Evolutionary conservation across 208 protist species (phyloP).

Genomic region (Leishmania amazonensis): DNA sequence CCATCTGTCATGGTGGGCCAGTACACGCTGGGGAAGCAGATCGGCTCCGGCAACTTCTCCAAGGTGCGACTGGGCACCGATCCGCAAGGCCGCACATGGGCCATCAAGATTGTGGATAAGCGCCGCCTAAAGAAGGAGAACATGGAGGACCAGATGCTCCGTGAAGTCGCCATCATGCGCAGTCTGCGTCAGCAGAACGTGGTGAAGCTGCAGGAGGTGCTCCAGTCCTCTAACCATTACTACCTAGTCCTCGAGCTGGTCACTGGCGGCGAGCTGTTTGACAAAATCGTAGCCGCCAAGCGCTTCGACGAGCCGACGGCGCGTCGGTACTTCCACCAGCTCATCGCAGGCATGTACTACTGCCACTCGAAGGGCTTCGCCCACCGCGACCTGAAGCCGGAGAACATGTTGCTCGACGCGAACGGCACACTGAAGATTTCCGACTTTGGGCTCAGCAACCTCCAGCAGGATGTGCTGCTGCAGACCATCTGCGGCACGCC

Average conservation of each 20-base stretch:
- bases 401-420: slow-evolving; percentile 89
- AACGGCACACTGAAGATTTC: slow-evolving; percentile 89
- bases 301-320: slow-evolving; percentile 87
- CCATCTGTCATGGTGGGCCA: slow-evolving; percentile 52
- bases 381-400: slow-evolving; percentile 92
- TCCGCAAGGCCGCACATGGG: slow-evolving; percentile 63
- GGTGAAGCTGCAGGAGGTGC: slow-evolving; percentile 84
- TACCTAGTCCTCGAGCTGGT: slow-evolving; percentile 93
- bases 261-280: slow-evolving; percentile 94
- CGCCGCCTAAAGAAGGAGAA: slow-evolving; percentile 77
- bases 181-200: slow-evolving; percentile 83
- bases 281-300: slow-evolving; percentile 87
- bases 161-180: slow-evolving; percentile 90
- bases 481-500: slow-evolving; percentile 93
- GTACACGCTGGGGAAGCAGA: slow-evolving; percentile 86
- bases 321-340: slow-evolving; percentile 95
- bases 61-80: slow-evolving; percentile 83
- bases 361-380: slow-evolving; percentile 91
- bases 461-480: slow-evolving; percentile 78
- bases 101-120: slow-evolving; percentile 94
- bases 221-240: slow-evolving; percentile 88
- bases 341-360: slow-evolving; percentile 95
- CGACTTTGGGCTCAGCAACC: slow-evolving; percentile 93
- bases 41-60: slow-evolving; percentile 91
- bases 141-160: slow-evolving; percentile 92